These are phyloP conservation scores for Alnus rubra DNA, from an alignment of 306 rosid species.

Conservation along the genomic window DNA sequence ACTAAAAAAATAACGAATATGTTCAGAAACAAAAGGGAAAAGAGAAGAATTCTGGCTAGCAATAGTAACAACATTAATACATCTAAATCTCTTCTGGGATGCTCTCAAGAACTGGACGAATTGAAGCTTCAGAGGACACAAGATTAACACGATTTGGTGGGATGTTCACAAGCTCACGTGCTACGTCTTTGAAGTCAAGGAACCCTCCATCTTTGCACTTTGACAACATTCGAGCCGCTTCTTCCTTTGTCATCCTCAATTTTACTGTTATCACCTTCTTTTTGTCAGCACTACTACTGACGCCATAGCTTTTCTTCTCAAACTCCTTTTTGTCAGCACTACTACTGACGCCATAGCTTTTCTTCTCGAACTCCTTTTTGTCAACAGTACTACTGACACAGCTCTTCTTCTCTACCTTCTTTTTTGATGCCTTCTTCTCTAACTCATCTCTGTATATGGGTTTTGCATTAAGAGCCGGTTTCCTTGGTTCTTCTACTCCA, in stretches of 20 bases:
- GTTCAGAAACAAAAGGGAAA: no score
- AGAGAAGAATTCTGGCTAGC: neutral
- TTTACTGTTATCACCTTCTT: constrained; percentile 47
- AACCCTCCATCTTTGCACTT: constrained; percentile 59
- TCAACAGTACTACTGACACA: neutral
- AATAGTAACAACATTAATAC: neutral
- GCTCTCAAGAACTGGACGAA: constrained; percentile 9
- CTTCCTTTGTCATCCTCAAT: constrained; percentile 69
- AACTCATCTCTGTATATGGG: constrained; percentile 54
- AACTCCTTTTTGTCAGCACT: constrained; percentile 12
- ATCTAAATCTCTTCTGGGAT: constrained; percentile 27
- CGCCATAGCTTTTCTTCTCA: neutral
- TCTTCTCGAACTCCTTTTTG: neutral
- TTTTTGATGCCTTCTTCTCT: constrained; percentile 21
- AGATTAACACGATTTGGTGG: constrained; percentile 39
- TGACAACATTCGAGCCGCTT: constrained; percentile 56
- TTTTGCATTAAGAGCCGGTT: neutral
- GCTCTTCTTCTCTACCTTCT: constrained; percentile 27
- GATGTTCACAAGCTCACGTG: constrained; percentile 31
- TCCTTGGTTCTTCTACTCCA: constrained; percentile 12
- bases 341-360: neutral
- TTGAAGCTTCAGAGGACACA: constrained; percentile 1
- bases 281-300: neutral
- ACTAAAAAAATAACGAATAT: no score
- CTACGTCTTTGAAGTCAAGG: constrained; percentile 56